A percentile compares a stretch with the other conserved stretches of the same genome.
phyloP scores from a whole-genome alignment of 495 filamentous ascomycete genomes.

The Aspergillus homomorphus region DNA sequence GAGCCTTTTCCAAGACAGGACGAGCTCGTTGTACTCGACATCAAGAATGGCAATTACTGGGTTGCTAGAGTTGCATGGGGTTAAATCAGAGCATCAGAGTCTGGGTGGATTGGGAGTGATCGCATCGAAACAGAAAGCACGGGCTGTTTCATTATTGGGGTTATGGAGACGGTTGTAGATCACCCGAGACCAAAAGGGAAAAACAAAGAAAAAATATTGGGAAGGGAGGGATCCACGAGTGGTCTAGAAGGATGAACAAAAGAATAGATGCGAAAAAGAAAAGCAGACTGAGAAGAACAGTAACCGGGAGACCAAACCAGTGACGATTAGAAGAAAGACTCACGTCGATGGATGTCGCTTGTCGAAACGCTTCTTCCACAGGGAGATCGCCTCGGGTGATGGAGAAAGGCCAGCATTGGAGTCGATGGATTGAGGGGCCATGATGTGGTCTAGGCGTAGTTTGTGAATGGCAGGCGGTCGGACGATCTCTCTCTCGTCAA shows the following conservation, averaged over 20 bases:
- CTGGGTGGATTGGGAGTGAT: neutral
- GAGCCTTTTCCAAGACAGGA: slow-evolving; percentile 43
- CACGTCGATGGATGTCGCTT: slow-evolving; percentile 21
- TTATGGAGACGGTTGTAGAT: slow-evolving; percentile 13
- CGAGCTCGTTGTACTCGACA: slow-evolving; percentile 45
- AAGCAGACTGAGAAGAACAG: neutral
- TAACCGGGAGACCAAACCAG: neutral
- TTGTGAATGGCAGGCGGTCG: slow-evolving; percentile 17
- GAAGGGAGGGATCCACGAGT: neutral
- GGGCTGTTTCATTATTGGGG: neutral
- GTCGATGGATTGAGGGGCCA: slow-evolving; percentile 16
- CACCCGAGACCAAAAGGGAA: slow-evolving; percentile 11
- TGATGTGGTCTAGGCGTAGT: slow-evolving; percentile 11
- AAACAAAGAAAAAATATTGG: slow-evolving; percentile 5
- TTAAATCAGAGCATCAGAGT: neutral
- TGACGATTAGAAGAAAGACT: slow-evolving; percentile 5
- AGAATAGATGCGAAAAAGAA: neutral
- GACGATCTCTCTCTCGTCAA: slow-evolving; percentile 24
- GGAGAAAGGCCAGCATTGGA: slow-evolving; percentile 11
- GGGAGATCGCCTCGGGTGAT: slow-evolving; percentile 11
- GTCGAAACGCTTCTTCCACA: slow-evolving; percentile 26
- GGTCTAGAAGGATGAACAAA: neutral
- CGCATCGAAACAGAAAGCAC: neutral
- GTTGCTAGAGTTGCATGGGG: slow-evolving; percentile 19
- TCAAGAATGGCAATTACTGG: slow-evolving; percentile 40